Evolutionary conservation across 1,284 basidiomycete genomes (phyloP).

Genomic region (Fomitopsis schrenkii): DNA sequence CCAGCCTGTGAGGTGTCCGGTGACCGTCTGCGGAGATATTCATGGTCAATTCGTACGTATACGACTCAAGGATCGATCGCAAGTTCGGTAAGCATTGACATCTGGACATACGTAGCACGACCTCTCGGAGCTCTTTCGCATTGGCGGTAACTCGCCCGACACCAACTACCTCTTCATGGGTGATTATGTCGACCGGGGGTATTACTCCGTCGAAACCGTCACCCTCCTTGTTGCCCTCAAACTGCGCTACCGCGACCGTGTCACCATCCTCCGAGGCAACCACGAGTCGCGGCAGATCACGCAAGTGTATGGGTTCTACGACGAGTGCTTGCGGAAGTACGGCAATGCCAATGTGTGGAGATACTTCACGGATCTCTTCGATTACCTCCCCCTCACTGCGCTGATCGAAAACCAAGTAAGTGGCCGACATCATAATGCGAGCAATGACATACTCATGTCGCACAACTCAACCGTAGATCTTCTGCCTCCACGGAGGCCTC

Average conservation of each 20-base stretch:
- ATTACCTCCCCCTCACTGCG: slow-evolving; percentile 95
- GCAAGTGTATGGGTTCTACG: slow-evolving; percentile 99
- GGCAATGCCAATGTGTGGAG: slow-evolving; percentile 99
- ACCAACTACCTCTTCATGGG: slow-evolving; percentile 99
- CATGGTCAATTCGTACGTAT: slow-evolving; percentile 97
- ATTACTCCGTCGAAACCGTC: slow-evolving; percentile 99
- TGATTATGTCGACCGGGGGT: slow-evolving; percentile 98
- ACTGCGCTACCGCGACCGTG: slow-evolving; percentile 96
- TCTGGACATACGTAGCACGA: slow-evolving; percentile 69
- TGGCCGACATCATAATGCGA: slow-evolving; percentile 19
- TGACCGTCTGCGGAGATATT: slow-evolving; percentile 97
- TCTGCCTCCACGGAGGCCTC: slow-evolving; percentile 97
- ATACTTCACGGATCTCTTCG: slow-evolving; percentile 98
- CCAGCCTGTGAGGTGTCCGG: slow-evolving; percentile 96
- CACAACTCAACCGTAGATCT: slow-evolving; percentile 62
- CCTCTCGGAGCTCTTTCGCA: slow-evolving; percentile 97
- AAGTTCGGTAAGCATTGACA: slow-evolving; percentile 3
- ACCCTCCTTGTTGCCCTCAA: slow-evolving; percentile 98
- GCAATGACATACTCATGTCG: not conserved
- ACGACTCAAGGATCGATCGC: slow-evolving; percentile 15
- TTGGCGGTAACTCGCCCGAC: slow-evolving; percentile 98
- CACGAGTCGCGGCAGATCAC: slow-evolving; percentile 99
- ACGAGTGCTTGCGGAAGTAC: slow-evolving; percentile 99
- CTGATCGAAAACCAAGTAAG: slow-evolving; percentile 97
- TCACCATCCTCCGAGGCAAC: slow-evolving; percentile 97